Evolutionary conservation across 2,329 filamentous ascomycete genomes (phyloP).

Genomic region (Diplocarpon rosae): DNA sequence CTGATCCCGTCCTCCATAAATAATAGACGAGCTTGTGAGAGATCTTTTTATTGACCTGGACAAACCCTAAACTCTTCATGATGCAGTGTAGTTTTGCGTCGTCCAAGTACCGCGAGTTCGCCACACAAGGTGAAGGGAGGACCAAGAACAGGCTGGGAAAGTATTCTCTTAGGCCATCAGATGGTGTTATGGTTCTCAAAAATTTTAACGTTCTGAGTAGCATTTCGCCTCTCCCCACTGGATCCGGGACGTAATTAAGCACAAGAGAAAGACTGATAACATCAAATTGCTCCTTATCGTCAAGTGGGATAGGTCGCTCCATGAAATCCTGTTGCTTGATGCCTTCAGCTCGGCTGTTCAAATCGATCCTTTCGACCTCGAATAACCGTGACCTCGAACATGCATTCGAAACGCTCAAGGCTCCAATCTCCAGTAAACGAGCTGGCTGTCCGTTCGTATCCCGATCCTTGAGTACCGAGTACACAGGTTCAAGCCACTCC

Average conservation of each 20-base stretch:
- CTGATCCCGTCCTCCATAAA: constrained; percentile 51
- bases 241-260: constrained; percentile 83
- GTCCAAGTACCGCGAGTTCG: constrained; percentile 84
- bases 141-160: constrained; percentile 79
- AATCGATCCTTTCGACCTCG: constrained; percentile 72
- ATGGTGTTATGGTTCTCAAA: constrained; percentile 34
- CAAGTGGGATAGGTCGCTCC: constrained; percentile 62
- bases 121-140: constrained; percentile 74
- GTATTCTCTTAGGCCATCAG: constrained; percentile 21
- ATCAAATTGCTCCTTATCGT: constrained; percentile 60
- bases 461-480: constrained; percentile 20
- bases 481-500: constrained; percentile 43
- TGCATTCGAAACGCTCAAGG: constrained; percentile 72
- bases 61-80: constrained; percentile 69
- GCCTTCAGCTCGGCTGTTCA: constrained; percentile 72
- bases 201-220: constrained; percentile 65
- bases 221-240: constrained; percentile 71
- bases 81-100: constrained; percentile 58
- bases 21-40: constrained; percentile 82
- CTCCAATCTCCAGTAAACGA: constrained; percentile 78
- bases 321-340: constrained; percentile 93
- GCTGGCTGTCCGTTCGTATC: constrained; percentile 29
- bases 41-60: constrained; percentile 52
- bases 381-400: constrained; percentile 66
- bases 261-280: constrained; percentile 87